Evolutionary conservation across 1,139 yeast species (phyloP), one percentile per base, ranked within the genome.

Genomic region (Arxiozyma telluris): DNA sequence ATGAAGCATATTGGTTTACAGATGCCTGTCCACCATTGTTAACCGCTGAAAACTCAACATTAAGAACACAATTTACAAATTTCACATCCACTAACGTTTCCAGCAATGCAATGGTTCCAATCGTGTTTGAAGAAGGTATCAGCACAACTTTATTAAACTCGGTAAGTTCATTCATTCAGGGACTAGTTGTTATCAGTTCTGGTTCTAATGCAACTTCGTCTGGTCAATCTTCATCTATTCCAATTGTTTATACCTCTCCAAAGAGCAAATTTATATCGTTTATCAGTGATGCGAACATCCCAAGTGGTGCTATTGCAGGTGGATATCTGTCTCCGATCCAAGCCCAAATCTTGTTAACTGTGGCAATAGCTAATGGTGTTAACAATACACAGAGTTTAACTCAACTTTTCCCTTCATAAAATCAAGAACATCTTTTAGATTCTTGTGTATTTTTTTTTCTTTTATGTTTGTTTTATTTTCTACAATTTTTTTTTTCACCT

Each of bases 251-350:
- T 49, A 59, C 65, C 11, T 55, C 50, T 23, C 56, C 55, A 41
- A 52, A 55, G 25, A 53, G 55, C 20, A 54, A 50, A 9, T 50
- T 50, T 9, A 44, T 61, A 46, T 51, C 54, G 18, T 59, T 44
- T 45, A 52, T 60, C n/a, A 52, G 57, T 23, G 44, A 54, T 8
- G 54, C 54, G 9, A 58, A 57, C 39, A 57, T 64, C 17, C 66
- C 66, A 44, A 43, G 47, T 1, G 58, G 57, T n/a, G 60, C 65
- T 17, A 58, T 66, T 48, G 62, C 66, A 12, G 69, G 64, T n/a
- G 70, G 69, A 38, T 59, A 57, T 55, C 53, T 66, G 53, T 55
- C 65, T 21, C 68, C 70, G 43, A 51, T 57, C 25, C 62, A 66
- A 55, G 65, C 68, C 7, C 67, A 65, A 53, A 54, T 64, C n/a